Base-by-base conservation (phyloP, 805 yeast genomes). In the Zygosaccharomyces kombuchaensis region DNA sequence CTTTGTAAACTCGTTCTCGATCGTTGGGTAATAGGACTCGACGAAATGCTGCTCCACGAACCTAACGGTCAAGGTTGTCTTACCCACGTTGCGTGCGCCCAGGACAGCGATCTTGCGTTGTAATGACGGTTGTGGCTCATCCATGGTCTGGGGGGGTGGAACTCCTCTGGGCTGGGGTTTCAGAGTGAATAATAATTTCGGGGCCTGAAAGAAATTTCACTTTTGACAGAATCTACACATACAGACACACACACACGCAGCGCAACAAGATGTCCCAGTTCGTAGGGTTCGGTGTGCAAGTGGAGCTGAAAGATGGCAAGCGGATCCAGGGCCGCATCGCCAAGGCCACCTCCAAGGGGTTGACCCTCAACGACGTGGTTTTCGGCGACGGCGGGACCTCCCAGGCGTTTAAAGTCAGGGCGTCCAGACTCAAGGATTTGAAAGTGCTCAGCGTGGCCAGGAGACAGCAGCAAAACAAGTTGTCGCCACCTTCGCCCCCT, bases 1-100 rank as follows among this genome's bases (percentile, higher is more conserved):
- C 62, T 85, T 87, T 60, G 81, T 74, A 66, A 85, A 86, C 65
- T 85, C 90, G 66, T 86, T 87, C 63, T 87, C 95, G 51, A 87
- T 86, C 5, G 96, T 89, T 25, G 96, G 96, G 65, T 87, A 89
- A 67, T 89, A 88, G 27, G 84, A 76, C 65, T 89, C 96, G 19
- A 86, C 85, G 62, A 88, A 89, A 60, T 87, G 91, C 56, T 86
- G 85, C 58, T 89, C 96, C 6, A 85, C 91, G 63, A 81, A 89
- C 55, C 88, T 81, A 9, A 87, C 87, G 1, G 89, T 83, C 70
- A 88, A 70, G 1, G 96, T 83, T 25, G 95, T 87, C 67, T 89
- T 81, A 1, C 95, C 96, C 19, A 88, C 96, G 30, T 90, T 84
- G 42, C 95, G 74, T 14, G 93, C 81, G 34, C 96, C 96, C 16